phyloP scores from a whole-genome alignment of 371 early-diverging fungal species.

The Apophysomyces ossiformis region DNA sequence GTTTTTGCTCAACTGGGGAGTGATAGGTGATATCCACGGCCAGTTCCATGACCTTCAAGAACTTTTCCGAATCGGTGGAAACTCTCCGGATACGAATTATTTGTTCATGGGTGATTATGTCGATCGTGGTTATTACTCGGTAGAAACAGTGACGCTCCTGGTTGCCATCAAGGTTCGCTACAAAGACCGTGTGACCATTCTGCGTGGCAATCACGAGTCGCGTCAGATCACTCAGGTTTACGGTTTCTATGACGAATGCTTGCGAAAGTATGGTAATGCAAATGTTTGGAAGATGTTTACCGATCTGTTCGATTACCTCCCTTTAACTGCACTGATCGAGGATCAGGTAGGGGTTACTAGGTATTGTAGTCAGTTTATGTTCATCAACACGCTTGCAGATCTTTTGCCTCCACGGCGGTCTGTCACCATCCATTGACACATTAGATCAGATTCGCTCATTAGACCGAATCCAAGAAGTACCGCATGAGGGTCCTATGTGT shows the following conservation, averaged over 20 bases:
- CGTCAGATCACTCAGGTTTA: constrained; percentile 99
- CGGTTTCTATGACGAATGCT: constrained; percentile 96
- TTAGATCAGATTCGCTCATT: constrained; percentile 97
- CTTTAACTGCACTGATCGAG: constrained; percentile 91
- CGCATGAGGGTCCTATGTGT: constrained; percentile 99
- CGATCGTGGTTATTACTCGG: constrained; percentile 98
- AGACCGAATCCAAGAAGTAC: constrained; percentile 98
- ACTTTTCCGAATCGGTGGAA: constrained; percentile 97
- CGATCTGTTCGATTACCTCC: constrained; percentile 98
- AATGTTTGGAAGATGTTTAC: constrained; percentile 99
- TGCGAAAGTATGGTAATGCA: constrained; percentile 96
- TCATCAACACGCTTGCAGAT: constrained; percentile 45
- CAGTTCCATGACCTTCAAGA: constrained; percentile 99
- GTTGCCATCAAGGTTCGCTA: constrained; percentile 95
- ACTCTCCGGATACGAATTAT: constrained; percentile 97
- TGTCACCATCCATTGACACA: constrained; percentile 97
- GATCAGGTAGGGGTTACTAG: constrained; percentile 37
- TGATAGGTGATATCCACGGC: constrained; percentile 91
- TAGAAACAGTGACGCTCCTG: constrained; percentile 96
- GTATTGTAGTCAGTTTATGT: neutral
- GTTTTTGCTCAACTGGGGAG: constrained; percentile 12
- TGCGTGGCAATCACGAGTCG: constrained; percentile 99
- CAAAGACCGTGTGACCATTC: constrained; percentile 96
- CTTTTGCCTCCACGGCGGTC: constrained; percentile 99
- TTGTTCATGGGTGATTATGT: constrained; percentile 99